A percentile compares a stretch with the other conserved stretches of the same genome.
These are phyloP conservation scores for Candida montana DNA, from an alignment of 805 yeast genomes.

Conservation along the genomic window DNA sequence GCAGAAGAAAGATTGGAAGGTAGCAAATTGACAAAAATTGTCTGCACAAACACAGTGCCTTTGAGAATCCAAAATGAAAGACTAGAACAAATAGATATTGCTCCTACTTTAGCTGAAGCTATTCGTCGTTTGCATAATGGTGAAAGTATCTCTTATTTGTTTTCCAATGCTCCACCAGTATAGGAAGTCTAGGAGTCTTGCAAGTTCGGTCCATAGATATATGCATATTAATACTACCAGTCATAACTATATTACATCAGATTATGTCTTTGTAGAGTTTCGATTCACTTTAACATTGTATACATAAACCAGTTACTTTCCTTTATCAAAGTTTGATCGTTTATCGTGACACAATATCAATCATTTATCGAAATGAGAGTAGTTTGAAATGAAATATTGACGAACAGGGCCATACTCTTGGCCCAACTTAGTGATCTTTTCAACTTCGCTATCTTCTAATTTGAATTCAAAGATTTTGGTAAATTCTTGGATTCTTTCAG, in stretches of 20 bases:
- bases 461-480: slow-evolving; percentile 51
- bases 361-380: slow-evolving; percentile 17
- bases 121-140: slow-evolving; percentile 94
- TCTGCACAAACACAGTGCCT: slow-evolving; percentile 93
- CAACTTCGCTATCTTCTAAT: slow-evolving; percentile 46
- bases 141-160: slow-evolving; percentile 85
- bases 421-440: slow-evolving; percentile 39
- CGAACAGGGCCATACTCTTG: slow-evolving; percentile 27
- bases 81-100: slow-evolving; percentile 76
- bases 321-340: too few species aligned
- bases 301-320: too few species aligned
- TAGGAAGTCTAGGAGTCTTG: too few species aligned
- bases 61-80: slow-evolving; percentile 56
- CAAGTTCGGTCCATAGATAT: too few species aligned
- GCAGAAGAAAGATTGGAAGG: slow-evolving; percentile 71
- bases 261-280: too few species aligned
- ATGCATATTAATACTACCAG: too few species aligned
- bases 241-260: too few species aligned
- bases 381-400: slow-evolving; percentile 29
- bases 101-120: slow-evolving; percentile 88
- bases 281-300: too few species aligned
- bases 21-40: slow-evolving; percentile 64
- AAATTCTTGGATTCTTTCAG: slow-evolving; percentile 46
- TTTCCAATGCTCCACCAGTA: slow-evolving; percentile 54
- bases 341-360: too few species aligned